Base-by-base conservation (phyloP, 495 filamentous ascomycete species). In the Lasiosphaeris hirsuta region DNA sequence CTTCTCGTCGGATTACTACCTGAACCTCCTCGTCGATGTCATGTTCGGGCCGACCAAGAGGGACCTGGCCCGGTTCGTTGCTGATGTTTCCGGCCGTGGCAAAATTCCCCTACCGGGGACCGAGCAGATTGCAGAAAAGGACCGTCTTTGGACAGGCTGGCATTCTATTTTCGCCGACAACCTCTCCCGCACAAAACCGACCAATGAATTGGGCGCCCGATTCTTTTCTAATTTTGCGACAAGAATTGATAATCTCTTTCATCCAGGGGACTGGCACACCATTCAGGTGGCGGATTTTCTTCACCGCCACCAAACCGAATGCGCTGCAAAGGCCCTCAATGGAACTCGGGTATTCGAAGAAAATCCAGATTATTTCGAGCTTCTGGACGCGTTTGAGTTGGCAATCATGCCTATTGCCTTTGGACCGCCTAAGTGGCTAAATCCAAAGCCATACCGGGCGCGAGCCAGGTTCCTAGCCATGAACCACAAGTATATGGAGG, bases 341-440 rank as follows among this genome's bases (percentile, higher is more conserved):
- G 14, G 34, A 30, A 30, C 23, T 30, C 23, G 49, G 53, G 15
- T 69, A 73, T 58, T 71, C 74, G 63, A 58, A 64, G 38, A 30
- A 30, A 30, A 44, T 13, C 51, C 51, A 5, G 23, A 35, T 11
- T 54, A 45, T 17, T 35, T 45, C 11, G 51, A 54, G n/a, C 4
- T 10, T 3, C 39, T 54, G 14, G 10, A 7, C 9, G 40, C 7
- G 0, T 54, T 45, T 18, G 51, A 54, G 17, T 40, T 54, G 5
- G 39, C 40, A 19, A 35, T 54, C 39, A n/a, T 54, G 19, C 51
- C 51, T 13, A 37, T 54, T 13, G 39, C 19, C 8, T 54, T 47
- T 30, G 44, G 44, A 17, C 44, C 44, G 15, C 44, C 44, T 3
- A 19, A 30, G 11, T 47, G 44, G 44, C 11, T 30, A 3, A 10